Percentiles rank a stretch among this genome's conserved stretches.
phyloP scores from a whole-genome alignment of 2,329 filamentous ascomycete genomes.

The Cytospora mali region DNA sequence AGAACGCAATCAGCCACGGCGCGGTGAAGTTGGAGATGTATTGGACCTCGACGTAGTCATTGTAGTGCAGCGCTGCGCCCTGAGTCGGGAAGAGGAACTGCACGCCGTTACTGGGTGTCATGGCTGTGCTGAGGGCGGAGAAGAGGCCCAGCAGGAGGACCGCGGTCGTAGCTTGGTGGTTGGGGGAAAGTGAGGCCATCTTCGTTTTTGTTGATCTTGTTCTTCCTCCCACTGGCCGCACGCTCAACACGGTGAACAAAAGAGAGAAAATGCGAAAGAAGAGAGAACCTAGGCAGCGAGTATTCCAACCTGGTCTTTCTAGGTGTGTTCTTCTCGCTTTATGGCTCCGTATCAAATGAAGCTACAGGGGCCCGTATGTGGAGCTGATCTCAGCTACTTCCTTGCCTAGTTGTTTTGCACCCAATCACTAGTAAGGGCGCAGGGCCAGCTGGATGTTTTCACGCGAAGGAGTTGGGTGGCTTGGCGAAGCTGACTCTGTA shows the following conservation, averaged over 20 bases:
- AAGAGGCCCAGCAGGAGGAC: background rate
- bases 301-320: background rate
- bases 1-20: conserved; percentile 15
- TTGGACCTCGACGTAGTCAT: conserved; percentile 21
- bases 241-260: background rate
- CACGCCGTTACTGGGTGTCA: conserved; percentile 15
- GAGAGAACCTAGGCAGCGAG: background rate
- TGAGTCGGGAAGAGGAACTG: conserved; percentile 18
- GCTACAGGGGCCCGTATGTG: too few relatives aligned
- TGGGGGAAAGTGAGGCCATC: background rate
- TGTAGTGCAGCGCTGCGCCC: conserved; percentile 16
- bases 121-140: background rate
- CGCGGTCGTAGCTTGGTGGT: background rate
- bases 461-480: too few relatives aligned
- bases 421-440: too few relatives aligned
- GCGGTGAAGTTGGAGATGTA: conserved; percentile 14
- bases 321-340: background rate
- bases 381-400: too few relatives aligned
- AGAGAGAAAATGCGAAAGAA: background rate
- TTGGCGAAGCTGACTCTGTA: too few relatives aligned
- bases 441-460: too few relatives aligned
- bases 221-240: background rate
- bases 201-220: background rate
- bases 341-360: background rate
- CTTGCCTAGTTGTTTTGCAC: background rate